Percentiles rank a stretch among this genome's conserved stretches.
These are phyloP conservation scores for Immersiporthe knoxdaviesiana DNA, from an alignment of 2,329 filamentous ascomycete species.

Conservation along the genomic window DNA sequence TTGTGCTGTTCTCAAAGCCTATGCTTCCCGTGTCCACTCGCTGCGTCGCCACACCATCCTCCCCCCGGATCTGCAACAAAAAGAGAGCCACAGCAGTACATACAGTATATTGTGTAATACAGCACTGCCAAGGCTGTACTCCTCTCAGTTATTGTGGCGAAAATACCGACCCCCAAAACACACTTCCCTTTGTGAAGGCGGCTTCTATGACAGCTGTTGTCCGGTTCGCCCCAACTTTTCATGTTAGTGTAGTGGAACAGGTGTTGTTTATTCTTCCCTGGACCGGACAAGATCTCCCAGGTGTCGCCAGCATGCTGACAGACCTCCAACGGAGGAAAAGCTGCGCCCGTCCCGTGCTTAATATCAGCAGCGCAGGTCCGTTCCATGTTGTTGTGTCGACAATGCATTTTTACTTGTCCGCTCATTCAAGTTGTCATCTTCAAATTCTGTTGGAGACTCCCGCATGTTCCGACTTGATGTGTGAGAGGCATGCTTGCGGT, in stretches of 20 bases:
- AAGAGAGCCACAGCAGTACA: constrained; percentile 14
- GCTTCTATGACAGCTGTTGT: constrained; percentile 14
- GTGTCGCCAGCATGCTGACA: constrained; percentile 24
- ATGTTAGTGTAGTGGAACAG: constrained; percentile 19
- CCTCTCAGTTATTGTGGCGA: constrained; percentile 22
- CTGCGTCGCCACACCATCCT: constrained; percentile 15
- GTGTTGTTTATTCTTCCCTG: constrained; percentile 8
- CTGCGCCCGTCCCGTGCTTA: constrained; percentile 1
- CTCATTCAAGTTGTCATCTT: constrained; percentile 15
- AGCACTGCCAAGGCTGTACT: constrained; percentile 11
- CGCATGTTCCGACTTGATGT: constrained; percentile 52
- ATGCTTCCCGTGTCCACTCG: not conserved
- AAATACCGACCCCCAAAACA: constrained; percentile 8
- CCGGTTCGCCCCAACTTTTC: constrained; percentile 19
- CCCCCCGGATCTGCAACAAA: not conserved
- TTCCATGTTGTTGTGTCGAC: constrained; percentile 10
- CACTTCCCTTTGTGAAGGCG: not conserved
- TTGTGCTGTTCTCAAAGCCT: not conserved
- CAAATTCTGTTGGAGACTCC: constrained; percentile 28
- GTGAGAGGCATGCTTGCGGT: constrained; percentile 58
- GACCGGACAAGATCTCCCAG: constrained; percentile 2
- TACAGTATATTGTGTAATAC: not conserved
- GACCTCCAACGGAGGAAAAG: constrained; percentile 7
- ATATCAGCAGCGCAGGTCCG: constrained; percentile 5
- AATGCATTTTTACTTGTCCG: constrained; percentile 19